These are phyloP conservation scores for Fraxinus albicans DNA, from an alignment of 305 asterid species.

Conservation along the genomic window DNA sequence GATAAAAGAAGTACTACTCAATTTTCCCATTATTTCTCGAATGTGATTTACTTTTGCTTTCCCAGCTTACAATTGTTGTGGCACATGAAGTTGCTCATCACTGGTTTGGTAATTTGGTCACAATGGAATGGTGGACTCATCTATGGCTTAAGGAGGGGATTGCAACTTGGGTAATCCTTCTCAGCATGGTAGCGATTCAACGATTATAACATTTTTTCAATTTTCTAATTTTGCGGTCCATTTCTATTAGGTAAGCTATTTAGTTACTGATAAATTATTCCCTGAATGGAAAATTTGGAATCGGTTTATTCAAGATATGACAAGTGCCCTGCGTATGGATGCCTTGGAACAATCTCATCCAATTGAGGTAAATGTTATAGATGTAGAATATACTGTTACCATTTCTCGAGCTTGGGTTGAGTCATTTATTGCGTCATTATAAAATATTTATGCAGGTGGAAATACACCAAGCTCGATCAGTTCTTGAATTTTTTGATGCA, in stretches of 20 bases:
- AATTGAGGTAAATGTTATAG: slow-evolving; percentile 29
- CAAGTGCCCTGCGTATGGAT: slow-evolving; percentile 32
- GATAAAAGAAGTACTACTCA: not conserved
- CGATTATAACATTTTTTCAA: not conserved
- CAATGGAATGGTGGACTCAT: slow-evolving; percentile 84
- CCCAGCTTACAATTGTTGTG: slow-evolving; percentile 62
- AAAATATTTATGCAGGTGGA: slow-evolving; percentile 29
- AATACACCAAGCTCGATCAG: slow-evolving; percentile 35
- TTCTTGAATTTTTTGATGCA: slow-evolving; percentile 36
- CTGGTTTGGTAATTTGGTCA: slow-evolving; percentile 75
- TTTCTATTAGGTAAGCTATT: slow-evolving; percentile 36
- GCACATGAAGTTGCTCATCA: slow-evolving; percentile 80
- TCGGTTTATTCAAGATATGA: slow-evolving; percentile 32
- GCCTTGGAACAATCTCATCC: slow-evolving; percentile 45
- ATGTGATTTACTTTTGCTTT: not conserved
- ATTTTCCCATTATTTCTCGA: not conserved
- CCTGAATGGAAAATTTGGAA: slow-evolving; percentile 48
- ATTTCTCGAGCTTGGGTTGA: not conserved
- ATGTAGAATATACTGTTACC: not conserved
- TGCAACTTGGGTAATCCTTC: slow-evolving; percentile 59
- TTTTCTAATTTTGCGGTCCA: slow-evolving; percentile 1
- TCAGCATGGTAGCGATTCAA: not conserved
- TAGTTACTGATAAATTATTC: slow-evolving; percentile 33
- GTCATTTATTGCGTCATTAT: not conserved
- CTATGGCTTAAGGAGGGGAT: slow-evolving; percentile 79